phyloP scores from a whole-genome alignment of 1,284 basidiomycete species.

The Pulveroboletus sp. region DNA sequence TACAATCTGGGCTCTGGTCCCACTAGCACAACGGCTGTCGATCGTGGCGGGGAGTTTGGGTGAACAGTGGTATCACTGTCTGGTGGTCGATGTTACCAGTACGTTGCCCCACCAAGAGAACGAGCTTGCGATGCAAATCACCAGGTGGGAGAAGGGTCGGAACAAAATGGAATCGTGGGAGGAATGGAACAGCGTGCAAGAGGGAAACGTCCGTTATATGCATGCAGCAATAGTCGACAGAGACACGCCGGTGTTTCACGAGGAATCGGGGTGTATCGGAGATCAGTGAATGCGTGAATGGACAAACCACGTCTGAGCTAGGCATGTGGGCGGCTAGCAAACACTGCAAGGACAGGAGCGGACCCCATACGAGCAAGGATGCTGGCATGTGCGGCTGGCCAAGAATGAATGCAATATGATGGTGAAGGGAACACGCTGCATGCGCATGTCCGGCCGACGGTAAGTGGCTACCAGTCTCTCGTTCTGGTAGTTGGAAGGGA shows the following conservation, averaged over 20 bases:
- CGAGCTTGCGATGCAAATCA: neutral
- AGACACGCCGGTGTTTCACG: constrained; percentile 12
- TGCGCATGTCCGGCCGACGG: constrained; percentile 4
- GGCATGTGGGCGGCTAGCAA: constrained; percentile 14
- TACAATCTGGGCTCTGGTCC: constrained; percentile 1
- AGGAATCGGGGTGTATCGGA: constrained; percentile 11
- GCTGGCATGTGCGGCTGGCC: constrained; percentile 11
- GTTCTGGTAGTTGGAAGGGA: neutral
- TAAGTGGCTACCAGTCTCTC: neutral
- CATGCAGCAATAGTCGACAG: constrained; percentile 10
- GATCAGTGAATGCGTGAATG: constrained; percentile 5
- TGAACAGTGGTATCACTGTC: neutral
- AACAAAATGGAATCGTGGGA: constrained; percentile 7
- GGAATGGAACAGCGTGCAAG: constrained; percentile 10
- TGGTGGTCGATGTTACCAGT: constrained; percentile 1
- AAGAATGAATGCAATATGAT: constrained; percentile 9
- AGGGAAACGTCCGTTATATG: constrained; percentile 26
- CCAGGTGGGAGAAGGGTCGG: neutral
- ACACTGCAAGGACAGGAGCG: constrained; percentile 18
- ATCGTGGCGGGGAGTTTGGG: neutral
- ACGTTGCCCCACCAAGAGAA: constrained; percentile 2
- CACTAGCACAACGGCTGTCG: neutral
- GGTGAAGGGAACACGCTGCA: constrained; percentile 14
- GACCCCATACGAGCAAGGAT: constrained; percentile 2
- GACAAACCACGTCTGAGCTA: constrained; percentile 6